Evolutionary conservation across 108 stramenopile genomes (phyloP).

Genomic region (Mediolabrus comicus): DNA sequence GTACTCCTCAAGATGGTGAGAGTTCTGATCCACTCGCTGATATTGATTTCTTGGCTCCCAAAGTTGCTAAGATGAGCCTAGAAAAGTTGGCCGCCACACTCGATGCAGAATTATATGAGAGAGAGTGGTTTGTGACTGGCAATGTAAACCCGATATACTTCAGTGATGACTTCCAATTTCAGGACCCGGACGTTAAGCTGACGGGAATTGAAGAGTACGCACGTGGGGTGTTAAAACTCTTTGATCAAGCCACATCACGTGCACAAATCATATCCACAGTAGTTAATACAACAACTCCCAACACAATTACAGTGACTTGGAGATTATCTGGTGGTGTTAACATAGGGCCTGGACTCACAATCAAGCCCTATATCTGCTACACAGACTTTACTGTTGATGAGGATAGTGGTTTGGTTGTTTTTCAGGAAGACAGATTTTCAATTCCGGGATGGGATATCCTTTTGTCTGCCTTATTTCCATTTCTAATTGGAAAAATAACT

Average conservation of each 20-base stretch:
- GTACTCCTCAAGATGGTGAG: background rate
- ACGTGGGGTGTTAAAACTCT: conserved; percentile 65
- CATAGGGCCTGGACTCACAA: conserved; percentile 72
- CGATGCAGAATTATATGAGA: conserved; percentile 65
- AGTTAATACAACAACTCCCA: conserved; percentile 48
- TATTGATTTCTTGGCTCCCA: conserved; percentile 39
- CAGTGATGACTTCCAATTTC: conserved; percentile 71
- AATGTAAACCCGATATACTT: conserved; percentile 77
- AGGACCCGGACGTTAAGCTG: conserved; percentile 85
- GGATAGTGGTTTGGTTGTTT: conserved; percentile 56
- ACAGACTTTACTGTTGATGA: conserved; percentile 77
- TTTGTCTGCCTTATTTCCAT: conserved; percentile 63
- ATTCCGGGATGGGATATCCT: conserved; percentile 71
- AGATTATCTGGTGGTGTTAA: conserved; percentile 73
- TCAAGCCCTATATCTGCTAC: conserved; percentile 86
- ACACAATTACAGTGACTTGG: conserved; percentile 80
- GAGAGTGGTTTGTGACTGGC: conserved; percentile 90
- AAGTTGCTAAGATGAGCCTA: conserved; percentile 30
- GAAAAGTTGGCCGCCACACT: conserved; percentile 52
- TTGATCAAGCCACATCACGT: conserved; percentile 67
- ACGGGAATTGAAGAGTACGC: conserved; percentile 80
- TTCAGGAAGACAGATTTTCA: conserved; percentile 82
- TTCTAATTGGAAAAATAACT: conserved; percentile 67
- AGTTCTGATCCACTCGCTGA: conserved; percentile 6
- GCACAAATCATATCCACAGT: conserved; percentile 73